Evolutionary conservation across 2,329 filamentous ascomycete species (phyloP).

Genomic region (Byssothecium circinans): DNA sequence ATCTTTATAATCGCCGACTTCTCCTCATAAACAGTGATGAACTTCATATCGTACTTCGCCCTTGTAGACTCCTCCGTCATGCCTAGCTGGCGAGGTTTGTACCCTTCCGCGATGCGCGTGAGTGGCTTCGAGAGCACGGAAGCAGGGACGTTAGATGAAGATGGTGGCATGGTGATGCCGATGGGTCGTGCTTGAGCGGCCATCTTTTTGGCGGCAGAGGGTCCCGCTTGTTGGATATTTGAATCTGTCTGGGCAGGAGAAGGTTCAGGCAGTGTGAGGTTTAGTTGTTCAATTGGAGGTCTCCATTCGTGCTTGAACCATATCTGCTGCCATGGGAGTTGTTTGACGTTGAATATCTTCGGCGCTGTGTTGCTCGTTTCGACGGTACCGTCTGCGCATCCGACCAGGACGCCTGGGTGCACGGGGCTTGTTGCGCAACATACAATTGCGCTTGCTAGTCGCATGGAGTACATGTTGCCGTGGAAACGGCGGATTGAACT

Average conservation of each 20-base stretch:
- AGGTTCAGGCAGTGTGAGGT: conserved; percentile 2
- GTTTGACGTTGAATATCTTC: conserved; percentile 54
- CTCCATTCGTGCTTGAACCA: conserved; percentile 64
- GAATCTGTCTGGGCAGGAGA: conserved; percentile 2
- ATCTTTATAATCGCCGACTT: conserved; percentile 48
- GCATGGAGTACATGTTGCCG: conserved; percentile 44
- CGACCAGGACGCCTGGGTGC: conserved; percentile 58
- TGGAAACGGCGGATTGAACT: conserved; percentile 57
- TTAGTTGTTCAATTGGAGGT: conserved; percentile 17
- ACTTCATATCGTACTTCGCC: conserved; percentile 31
- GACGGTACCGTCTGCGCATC: conserved; percentile 56
- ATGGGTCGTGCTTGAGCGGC: background rate
- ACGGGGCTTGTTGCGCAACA: conserved; percentile 53
- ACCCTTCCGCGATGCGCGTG: conserved; percentile 47
- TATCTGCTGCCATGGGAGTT: conserved; percentile 55
- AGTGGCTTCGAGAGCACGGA: conserved; percentile 19
- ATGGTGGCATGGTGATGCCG: background rate
- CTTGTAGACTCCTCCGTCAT: conserved; percentile 21
- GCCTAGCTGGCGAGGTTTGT: conserved; percentile 36
- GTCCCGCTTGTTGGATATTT: background rate
- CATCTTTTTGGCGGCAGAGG: background rate
- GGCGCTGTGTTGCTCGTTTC: conserved; percentile 55
- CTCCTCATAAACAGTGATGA: conserved; percentile 50
- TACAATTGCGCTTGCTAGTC: conserved; percentile 43
- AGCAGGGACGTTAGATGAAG: background rate